phyloP scores from a whole-genome alignment of 108 stramenopile species.

The Conticribra weissflogii region DNA sequence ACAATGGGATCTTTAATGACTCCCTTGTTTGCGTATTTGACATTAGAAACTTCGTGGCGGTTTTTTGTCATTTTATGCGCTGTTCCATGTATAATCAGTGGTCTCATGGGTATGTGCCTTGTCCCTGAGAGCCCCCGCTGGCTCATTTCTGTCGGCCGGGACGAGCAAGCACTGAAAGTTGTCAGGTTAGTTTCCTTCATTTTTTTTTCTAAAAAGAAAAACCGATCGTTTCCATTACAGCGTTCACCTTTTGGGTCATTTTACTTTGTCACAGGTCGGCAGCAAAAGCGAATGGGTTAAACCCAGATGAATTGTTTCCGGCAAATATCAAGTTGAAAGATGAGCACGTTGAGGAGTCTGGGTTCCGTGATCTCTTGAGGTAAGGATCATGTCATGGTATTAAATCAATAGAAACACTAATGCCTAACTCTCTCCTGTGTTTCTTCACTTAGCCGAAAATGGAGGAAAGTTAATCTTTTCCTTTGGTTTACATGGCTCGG shows the following conservation, averaged over 20 bases:
- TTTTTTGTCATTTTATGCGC: conserved; percentile 67
- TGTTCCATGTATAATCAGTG: conserved; percentile 64
- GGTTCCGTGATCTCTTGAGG: conserved; percentile 39
- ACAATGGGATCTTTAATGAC: conserved; percentile 74
- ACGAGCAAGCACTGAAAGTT: conserved; percentile 59
- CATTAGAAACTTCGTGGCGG: conserved; percentile 63
- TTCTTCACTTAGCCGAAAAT: conserved; percentile 25
- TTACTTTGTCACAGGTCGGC: too few species aligned
- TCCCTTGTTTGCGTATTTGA: conserved; percentile 63
- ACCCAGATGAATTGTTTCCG: conserved; percentile 52
- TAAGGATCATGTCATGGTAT: too few species aligned
- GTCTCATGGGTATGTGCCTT: conserved; percentile 59
- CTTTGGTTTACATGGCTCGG: conserved; percentile 65
- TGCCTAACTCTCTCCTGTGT: background rate
- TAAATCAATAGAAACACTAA: background rate
- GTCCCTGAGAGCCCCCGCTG: conserved; percentile 86
- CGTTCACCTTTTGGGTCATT: too few species aligned
- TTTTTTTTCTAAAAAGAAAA: too few species aligned
- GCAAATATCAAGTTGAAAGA: conserved; percentile 24
- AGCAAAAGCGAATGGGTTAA: conserved; percentile 53
- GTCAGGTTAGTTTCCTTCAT: too few species aligned
- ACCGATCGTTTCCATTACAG: too few species aligned
- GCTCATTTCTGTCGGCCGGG: conserved; percentile 58
- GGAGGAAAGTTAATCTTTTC: conserved; percentile 53
- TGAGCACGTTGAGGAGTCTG: conserved; percentile 48